phyloP scores from a whole-genome alignment of 179 eudicot genomes.

The Drosera spatulata region DNA sequence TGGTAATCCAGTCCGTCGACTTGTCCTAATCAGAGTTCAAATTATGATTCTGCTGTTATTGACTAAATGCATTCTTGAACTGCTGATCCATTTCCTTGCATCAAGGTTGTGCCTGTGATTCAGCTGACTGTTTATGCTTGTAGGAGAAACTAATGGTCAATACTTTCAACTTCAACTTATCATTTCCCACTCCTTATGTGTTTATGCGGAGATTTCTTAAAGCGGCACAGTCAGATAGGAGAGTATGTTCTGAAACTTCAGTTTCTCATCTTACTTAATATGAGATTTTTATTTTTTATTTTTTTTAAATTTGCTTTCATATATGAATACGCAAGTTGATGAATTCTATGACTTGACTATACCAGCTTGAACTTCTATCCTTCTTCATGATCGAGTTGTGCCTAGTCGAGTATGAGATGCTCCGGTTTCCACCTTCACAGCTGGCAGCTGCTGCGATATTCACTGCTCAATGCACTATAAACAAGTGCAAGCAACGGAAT shows the following conservation, averaged over 20 bases:
- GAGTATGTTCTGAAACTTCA: conserved; percentile 7
- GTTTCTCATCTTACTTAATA: neutral
- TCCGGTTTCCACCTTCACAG: conserved; percentile 44
- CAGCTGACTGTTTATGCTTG: neutral
- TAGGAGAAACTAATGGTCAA: conserved; percentile 48
- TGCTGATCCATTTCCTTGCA: neutral
- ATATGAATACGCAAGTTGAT: neutral
- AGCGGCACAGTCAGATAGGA: conserved; percentile 44
- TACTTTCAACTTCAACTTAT: conserved; percentile 47
- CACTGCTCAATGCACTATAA: conserved; percentile 49
- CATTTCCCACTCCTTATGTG: conserved; percentile 43
- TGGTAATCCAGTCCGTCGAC: conserved; percentile 20
- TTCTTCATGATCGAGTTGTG: conserved; percentile 36
- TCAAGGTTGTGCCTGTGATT: no score
- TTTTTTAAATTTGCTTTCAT: no score
- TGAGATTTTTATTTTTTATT: no score
- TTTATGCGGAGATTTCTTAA: conserved; percentile 41
- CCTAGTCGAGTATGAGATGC: conserved; percentile 48
- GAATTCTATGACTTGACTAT: neutral
- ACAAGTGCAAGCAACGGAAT: conserved; percentile 34
- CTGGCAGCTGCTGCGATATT: conserved; percentile 51
- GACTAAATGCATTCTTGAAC: no score
- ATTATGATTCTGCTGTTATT: no score
- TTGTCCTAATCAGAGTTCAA: no score
- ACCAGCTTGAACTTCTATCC: conserved; percentile 39